A percentile compares a stretch with the other conserved stretches of the same genome.
These are phyloP conservation scores for Opeltia flavorubescens DNA, from an alignment of 495 filamentous ascomycete species.

Conservation along the genomic window DNA sequence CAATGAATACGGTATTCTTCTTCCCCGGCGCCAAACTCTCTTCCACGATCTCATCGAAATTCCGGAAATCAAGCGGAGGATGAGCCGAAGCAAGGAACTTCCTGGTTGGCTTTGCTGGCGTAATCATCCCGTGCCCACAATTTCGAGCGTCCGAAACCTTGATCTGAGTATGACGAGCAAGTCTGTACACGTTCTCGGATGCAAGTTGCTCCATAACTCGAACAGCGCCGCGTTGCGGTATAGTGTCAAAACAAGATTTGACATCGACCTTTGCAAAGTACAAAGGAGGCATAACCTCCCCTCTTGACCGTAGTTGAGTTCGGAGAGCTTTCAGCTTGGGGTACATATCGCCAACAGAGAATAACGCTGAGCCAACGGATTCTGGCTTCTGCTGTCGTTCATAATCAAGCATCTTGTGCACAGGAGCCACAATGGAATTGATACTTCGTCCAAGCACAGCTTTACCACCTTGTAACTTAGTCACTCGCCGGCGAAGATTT, in stretches of 20 bases:
- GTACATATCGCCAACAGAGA: conserved; percentile 73
- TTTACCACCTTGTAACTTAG: conserved; percentile 35
- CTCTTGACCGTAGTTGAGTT: conserved; percentile 24
- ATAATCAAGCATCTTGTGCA: conserved; percentile 60
- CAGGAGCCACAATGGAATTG: conserved; percentile 64
- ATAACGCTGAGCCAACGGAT: conserved; percentile 59
- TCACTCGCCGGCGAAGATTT: conserved; percentile 56
- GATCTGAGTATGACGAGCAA: conserved; percentile 63
- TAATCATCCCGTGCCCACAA: conserved; percentile 4
- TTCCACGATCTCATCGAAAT: conserved; percentile 42
- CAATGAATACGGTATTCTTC: conserved; percentile 63
- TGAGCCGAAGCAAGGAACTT: conserved; percentile 51
- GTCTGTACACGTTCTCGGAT: conserved; percentile 51
- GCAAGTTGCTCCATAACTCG: conserved; percentile 48
- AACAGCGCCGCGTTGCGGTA: conserved; percentile 68
- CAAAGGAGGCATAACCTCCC: conserved; percentile 19
- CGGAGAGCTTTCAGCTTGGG: conserved; percentile 55
- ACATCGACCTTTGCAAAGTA: conserved; percentile 93
- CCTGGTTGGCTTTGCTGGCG: conserved; percentile 34
- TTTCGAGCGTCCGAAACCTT: conserved; percentile 25
- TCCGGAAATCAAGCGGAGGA: conserved; percentile 31
- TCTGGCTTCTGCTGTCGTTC: conserved; percentile 54
- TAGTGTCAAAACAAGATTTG: conserved; percentile 85
- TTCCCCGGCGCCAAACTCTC: conserved; percentile 22
- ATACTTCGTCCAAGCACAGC: conserved; percentile 56